phyloP scores from a whole-genome alignment of 768 basidiomycete species.

The Boletellus emodensis region DNA sequence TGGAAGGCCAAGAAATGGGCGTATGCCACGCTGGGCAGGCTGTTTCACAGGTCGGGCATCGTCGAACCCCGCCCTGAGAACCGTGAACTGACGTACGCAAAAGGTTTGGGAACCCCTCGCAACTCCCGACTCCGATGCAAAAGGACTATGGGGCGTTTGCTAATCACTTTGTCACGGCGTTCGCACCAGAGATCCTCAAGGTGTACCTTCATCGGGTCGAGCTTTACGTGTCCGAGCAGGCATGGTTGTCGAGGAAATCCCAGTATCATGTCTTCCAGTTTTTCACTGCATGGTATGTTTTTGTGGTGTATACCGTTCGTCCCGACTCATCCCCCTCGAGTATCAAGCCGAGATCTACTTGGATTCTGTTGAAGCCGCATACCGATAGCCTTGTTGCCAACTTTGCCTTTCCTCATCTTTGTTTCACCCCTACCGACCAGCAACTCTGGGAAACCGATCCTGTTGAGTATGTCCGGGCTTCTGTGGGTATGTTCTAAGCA shows the following conservation, averaged over 20 bases:
- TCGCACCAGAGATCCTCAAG: constrained; percentile 85
- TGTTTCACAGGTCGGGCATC: constrained; percentile 63
- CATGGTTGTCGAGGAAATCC: constrained; percentile 80
- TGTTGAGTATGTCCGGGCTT: constrained; percentile 73
- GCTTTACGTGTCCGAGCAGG: constrained; percentile 65
- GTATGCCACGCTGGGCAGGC: constrained; percentile 68
- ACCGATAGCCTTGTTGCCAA: constrained; percentile 70
- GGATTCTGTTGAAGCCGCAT: constrained; percentile 83
- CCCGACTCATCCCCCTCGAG: constrained; percentile 39
- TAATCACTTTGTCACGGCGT: constrained; percentile 68
- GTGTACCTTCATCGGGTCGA: constrained; percentile 66
- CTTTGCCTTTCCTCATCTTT: constrained; percentile 85
- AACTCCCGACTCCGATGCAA: constrained; percentile 71
- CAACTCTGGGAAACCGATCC: constrained; percentile 80
- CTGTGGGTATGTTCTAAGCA: constrained; percentile 52
- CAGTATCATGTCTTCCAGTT: constrained; percentile 82
- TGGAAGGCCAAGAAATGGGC: constrained; percentile 96
- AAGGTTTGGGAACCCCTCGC: constrained; percentile 84
- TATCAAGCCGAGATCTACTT: constrained; percentile 91
- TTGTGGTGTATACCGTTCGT: neutral
- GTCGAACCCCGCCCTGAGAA: neutral
- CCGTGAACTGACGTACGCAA: constrained; percentile 5
- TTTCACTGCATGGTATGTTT: constrained; percentile 78
- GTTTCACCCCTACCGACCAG: constrained; percentile 64
- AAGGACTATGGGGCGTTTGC: constrained; percentile 69